phyloP scores from a whole-genome alignment of 2,329 filamentous ascomycete species.

The Ramichloridium luteum region DNA sequence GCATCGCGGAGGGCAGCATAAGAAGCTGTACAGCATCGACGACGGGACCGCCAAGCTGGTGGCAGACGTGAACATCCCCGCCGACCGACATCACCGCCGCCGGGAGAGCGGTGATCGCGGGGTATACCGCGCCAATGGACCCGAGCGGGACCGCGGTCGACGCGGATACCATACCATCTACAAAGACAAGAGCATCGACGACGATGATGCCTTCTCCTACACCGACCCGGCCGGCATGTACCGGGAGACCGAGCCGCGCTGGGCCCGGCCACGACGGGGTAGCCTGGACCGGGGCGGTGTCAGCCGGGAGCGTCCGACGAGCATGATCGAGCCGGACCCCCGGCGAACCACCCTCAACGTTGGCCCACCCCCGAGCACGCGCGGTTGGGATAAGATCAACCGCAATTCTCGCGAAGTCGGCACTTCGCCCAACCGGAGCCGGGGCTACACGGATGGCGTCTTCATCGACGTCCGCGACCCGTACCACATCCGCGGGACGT shows the following conservation, averaged over 20 bases:
- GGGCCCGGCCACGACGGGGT: slow-evolving; percentile 31
- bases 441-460: slow-evolving; percentile 13
- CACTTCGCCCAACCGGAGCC: slow-evolving; percentile 18
- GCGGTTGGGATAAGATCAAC: slow-evolving; percentile 59
- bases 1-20: slow-evolving; percentile 26
- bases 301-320: slow-evolving; percentile 33
- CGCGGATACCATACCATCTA: slow-evolving; percentile 21
- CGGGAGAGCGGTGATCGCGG: slow-evolving; percentile 22
- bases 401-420: slow-evolving; percentile 33
- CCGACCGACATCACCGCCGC: slow-evolving; percentile 26
- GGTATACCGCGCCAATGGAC: slow-evolving; percentile 9
- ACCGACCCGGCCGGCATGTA: slow-evolving; percentile 40
- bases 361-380: slow-evolving; percentile 53
- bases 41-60: slow-evolving; percentile 28
- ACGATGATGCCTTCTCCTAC: slow-evolving; percentile 38
- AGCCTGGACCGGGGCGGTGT: slow-evolving; percentile 31
- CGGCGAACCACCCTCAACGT: slow-evolving; percentile 21
- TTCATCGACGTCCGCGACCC: slow-evolving; percentile 25
- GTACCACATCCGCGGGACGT: slow-evolving; percentile 24
- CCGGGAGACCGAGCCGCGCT: slow-evolving; percentile 37
- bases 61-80: slow-evolving; percentile 27
- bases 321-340: slow-evolving; percentile 27
- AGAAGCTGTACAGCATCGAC: slow-evolving; percentile 38
- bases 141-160: slow-evolving; percentile 15
- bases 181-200: slow-evolving; percentile 22